phyloP scores from a whole-genome alignment of 208 protist species.

The Strigomonas culicis region DNA sequence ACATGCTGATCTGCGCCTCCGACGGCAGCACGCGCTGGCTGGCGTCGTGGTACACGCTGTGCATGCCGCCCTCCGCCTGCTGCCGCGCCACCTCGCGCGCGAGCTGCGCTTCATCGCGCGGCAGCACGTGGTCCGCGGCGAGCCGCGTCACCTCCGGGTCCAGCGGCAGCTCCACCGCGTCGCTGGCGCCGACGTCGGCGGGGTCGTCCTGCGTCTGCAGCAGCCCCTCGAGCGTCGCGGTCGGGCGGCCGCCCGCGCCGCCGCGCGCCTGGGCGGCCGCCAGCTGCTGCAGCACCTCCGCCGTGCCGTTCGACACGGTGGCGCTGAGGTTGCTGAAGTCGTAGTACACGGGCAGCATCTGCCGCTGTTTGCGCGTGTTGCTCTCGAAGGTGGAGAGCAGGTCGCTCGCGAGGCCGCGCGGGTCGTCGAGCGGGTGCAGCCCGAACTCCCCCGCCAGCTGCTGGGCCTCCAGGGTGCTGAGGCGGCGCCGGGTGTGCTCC shows the following conservation, averaged over 20 bases:
- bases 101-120: neutral
- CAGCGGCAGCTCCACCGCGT: neutral
- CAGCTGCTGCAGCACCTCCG: neutral
- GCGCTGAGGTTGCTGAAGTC: slow-evolving; percentile 37
- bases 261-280: neutral
- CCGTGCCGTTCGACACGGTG: neutral
- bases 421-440: too few relatives aligned
- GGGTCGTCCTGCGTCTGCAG: neutral
- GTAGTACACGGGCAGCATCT: slow-evolving; percentile 25
- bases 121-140: neutral
- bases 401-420: too few relatives aligned
- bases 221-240: neutral
- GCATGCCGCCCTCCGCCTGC: too few relatives aligned
- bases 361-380: slow-evolving; percentile 9
- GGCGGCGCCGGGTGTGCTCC: slow-evolving; percentile 42
- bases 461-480: too few relatives aligned
- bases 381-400: slow-evolving; percentile 8
- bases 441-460: neutral
- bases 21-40: too few relatives aligned
- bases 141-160: neutral
- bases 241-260: neutral
- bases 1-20: too few relatives aligned
- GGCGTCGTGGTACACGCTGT: too few relatives aligned
- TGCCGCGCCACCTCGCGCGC: too few relatives aligned
- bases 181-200: neutral